These are phyloP conservation scores for Thalassiosira profunda DNA, from an alignment of 108 stramenopile genomes.

Conservation along the genomic window DNA sequence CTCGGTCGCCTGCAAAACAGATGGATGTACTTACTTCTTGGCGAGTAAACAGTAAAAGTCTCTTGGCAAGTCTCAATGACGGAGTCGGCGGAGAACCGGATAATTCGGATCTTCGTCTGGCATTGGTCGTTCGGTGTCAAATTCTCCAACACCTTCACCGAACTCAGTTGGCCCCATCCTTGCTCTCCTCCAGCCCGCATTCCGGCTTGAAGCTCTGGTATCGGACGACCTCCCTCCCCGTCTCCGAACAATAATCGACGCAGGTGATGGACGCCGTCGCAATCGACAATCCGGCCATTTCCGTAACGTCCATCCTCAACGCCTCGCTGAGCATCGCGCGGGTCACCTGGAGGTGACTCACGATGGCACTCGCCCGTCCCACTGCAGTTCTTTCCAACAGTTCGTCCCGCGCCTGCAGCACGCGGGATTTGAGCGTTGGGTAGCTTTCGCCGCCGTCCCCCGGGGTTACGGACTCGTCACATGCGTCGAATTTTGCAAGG, in stretches of 20 bases:
- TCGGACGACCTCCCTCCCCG: constrained; percentile 65
- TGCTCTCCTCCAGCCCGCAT: constrained; percentile 64
- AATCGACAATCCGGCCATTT: constrained; percentile 75
- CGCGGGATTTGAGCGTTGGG: constrained; percentile 67
- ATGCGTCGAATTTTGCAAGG: constrained; percentile 81
- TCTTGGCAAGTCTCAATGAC: too few relatives aligned
- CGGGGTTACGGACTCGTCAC: constrained; percentile 87
- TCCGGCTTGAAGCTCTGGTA: constrained; percentile 90
- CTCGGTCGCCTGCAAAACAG: too few relatives aligned
- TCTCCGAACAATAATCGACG: constrained; percentile 73
- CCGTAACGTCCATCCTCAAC: constrained; percentile 63
- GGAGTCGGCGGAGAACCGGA: too few relatives aligned
- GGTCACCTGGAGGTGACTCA: constrained; percentile 91
- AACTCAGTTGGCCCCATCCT: constrained; percentile 84
- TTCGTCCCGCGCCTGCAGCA: constrained; percentile 65
- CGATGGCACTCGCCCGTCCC: constrained; percentile 72
- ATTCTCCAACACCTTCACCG: too few relatives aligned
- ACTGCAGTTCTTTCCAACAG: constrained; percentile 57
- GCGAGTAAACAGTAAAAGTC: too few relatives aligned
- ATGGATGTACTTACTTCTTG: too few relatives aligned
- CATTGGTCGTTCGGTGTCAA: too few relatives aligned
- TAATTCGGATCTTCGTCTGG: too few relatives aligned
- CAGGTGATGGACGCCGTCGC: constrained; percentile 88
- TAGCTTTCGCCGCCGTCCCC: constrained; percentile 85
- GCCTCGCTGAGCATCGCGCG: constrained; percentile 83